phyloP scores from a whole-genome alignment of 768 basidiomycete genomes.

The Rhizopogon vinicolor region DNA sequence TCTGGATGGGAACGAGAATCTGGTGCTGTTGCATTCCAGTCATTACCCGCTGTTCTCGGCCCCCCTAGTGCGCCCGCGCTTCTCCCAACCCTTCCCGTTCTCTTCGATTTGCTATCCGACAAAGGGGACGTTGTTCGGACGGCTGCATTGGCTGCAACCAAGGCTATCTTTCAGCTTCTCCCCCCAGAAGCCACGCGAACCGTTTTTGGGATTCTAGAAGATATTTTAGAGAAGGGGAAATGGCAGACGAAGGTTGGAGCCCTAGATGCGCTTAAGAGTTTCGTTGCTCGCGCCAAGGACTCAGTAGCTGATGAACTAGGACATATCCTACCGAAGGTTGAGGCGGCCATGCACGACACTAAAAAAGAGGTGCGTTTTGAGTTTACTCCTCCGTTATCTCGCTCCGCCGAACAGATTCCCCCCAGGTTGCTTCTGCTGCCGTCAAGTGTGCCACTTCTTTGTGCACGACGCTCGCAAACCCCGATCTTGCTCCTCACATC shows the following conservation, averaged over 20 bases:
- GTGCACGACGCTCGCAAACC: slow-evolving; percentile 88
- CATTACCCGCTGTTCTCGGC: slow-evolving; percentile 67
- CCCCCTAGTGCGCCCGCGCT: slow-evolving; percentile 67
- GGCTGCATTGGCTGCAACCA: slow-evolving; percentile 77
- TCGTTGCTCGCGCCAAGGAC: slow-evolving; percentile 65
- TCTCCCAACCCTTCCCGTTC: slow-evolving; percentile 66
- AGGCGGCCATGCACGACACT: slow-evolving; percentile 93
- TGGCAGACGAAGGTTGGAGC: slow-evolving; percentile 96
- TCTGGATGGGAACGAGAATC: slow-evolving; percentile 88
- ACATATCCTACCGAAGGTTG: slow-evolving; percentile 78
- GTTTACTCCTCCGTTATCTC: background rate
- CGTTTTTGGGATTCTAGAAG: slow-evolving; percentile 66
- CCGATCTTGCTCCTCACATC: slow-evolving; percentile 88
- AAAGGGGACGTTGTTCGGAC: slow-evolving; percentile 88
- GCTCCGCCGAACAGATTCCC: background rate
- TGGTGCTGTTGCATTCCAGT: slow-evolving; percentile 75
- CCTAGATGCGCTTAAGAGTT: slow-evolving; percentile 76
- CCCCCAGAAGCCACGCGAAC: slow-evolving; percentile 77
- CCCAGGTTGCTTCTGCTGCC: slow-evolving; percentile 79
- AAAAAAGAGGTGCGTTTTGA: slow-evolving; percentile 72
- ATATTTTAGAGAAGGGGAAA: slow-evolving; percentile 78
- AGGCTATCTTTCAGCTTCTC: slow-evolving; percentile 76
- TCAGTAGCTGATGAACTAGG: slow-evolving; percentile 83
- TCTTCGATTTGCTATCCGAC: slow-evolving; percentile 88
- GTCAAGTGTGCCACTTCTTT: slow-evolving; percentile 86